Evolutionary conservation across 1,139 yeast genomes (phyloP).

Genomic region (Taphrina communis): DNA sequence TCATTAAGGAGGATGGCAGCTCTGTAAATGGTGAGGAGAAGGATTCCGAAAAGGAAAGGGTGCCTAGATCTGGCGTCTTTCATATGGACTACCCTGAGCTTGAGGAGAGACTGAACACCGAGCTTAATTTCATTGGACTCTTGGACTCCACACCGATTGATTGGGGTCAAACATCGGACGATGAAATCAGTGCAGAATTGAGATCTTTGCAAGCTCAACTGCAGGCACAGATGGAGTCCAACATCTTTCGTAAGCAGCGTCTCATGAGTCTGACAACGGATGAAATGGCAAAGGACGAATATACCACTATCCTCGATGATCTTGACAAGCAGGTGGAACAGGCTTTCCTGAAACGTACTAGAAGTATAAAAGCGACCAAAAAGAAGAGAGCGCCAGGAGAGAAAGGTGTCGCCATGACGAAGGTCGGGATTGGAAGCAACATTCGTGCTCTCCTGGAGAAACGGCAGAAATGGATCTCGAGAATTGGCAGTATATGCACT

Average conservation of each 20-base stretch:
- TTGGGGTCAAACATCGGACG: constrained; percentile 78
- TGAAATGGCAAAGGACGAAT: constrained; percentile 95
- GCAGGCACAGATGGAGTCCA: constrained; percentile 64
- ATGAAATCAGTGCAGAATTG: constrained; percentile 87
- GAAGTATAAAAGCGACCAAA: constrained; percentile 82
- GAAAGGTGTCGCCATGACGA: constrained; percentile 31
- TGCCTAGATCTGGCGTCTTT: constrained; percentile 11
- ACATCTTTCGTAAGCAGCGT: constrained; percentile 69
- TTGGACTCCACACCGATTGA: constrained; percentile 64
- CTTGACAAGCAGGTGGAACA: constrained; percentile 96
- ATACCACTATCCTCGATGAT: constrained; percentile 84
- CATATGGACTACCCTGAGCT: constrained; percentile 72
- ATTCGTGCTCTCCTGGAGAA: constrained; percentile 80
- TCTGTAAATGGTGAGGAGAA: constrained; percentile 50
- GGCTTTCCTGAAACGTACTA: constrained; percentile 81
- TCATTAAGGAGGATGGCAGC: constrained; percentile 60
- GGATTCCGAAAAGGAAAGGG: constrained; percentile 48
- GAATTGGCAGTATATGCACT: constrained; percentile 63
- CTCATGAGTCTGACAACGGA: constrained; percentile 81
- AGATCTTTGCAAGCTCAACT: constrained; percentile 74
- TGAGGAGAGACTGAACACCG: constrained; percentile 86
- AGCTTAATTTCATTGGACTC: constrained; percentile 87
- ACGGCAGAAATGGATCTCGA: constrained; percentile 83
- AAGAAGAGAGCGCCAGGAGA: constrained; percentile 55
- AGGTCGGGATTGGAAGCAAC: constrained; percentile 61